Base-by-base conservation (phyloP, 2,329 filamentous ascomycete genomes). In the Cercospora sp. region DNA sequence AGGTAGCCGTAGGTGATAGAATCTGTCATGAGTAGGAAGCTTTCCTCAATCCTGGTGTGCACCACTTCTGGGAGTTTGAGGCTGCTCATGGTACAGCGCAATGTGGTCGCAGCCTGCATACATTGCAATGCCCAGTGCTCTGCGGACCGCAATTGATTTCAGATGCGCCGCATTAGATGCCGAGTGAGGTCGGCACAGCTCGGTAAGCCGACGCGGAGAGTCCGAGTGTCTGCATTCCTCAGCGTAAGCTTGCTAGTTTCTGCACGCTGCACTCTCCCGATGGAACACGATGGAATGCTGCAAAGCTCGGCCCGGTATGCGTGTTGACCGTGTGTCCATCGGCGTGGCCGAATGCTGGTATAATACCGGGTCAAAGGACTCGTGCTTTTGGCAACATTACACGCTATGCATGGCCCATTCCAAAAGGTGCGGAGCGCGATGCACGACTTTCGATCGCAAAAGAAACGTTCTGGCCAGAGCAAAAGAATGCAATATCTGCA, bases 161-260 rank as follows among this genome's bases (percentile, higher is more conserved):
- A n/a, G 37, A n/a, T 10, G 13, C 16, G 8, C n/a, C 32, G 18
- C 16, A 34, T n/a, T 21, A 5, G 8, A 16, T 10, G 9, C n/a
- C 55, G 55, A 37, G 34, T 66, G 65, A 66, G 40, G 59, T 66
- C 59, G 59, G 49, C 30, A 9, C 32, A 43, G 57, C 32, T 32
- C 65, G 65, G 65, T 26, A 66, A 61, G 65, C 65, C 65, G 65
- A 51, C 37, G 9, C 57, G 49, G 21, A 26, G 30, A 57, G 40
- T 61, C 63, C 55, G 57, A 61, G 34, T 18, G 60, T 59, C 60
- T 18, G 18, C 60, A 62, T 62, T 62, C 60, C 60, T 62, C 60
- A 9, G 9, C 55, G 16, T 40, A 5, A 40, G 32, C 9, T 16
- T 16, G 13, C 53, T 32, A 58, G 53, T 32, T 32, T 59, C 28